A percentile compares a stretch with the other conserved stretches of the same genome.
Conservation (phyloP, 1,139 yeast genomes). For the Yamadazyma blattariae region DNA sequence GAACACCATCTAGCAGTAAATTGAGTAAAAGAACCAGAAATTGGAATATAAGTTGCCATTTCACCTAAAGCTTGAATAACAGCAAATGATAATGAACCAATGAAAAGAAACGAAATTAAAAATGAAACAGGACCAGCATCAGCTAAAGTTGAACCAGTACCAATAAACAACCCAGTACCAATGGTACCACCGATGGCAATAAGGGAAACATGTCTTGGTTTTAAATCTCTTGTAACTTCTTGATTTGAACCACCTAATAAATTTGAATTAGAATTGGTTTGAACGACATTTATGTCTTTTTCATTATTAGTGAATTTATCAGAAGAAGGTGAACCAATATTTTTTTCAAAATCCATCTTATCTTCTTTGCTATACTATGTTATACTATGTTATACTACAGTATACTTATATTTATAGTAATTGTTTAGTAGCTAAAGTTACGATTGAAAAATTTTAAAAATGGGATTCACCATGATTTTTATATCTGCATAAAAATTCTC, state of each 20-base stretch:
- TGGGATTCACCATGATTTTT: too few species aligned
- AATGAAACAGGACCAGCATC: slow-evolving; percentile 74
- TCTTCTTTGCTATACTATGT: too few species aligned
- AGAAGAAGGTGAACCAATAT: slow-evolving; percentile 1
- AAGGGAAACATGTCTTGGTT: slow-evolving; percentile 67
- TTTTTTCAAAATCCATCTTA: slow-evolving; percentile 4
- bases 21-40: slow-evolving; percentile 61
- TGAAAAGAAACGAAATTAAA: slow-evolving; percentile 60
- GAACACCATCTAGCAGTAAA: slow-evolving; percentile 60
- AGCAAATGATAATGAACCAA: slow-evolving; percentile 61
- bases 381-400: too few species aligned
- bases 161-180: slow-evolving; percentile 64
- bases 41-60: slow-evolving; percentile 72
- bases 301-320: slow-evolving; percentile 7
- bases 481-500: too few species aligned
- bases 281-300: slow-evolving; percentile 12
- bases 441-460: too few species aligned
- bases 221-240: slow-evolving; percentile 38
- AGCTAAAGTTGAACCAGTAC: slow-evolving; percentile 52
- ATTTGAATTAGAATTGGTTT: slow-evolving; percentile 9
- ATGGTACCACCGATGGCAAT: slow-evolving; percentile 65
- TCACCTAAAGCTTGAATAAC: slow-evolving; percentile 74
- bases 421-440: too few species aligned
- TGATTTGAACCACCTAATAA: slow-evolving; percentile 11
- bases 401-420: too few species aligned